phyloP scores from a whole-genome alignment of 306 rosid species.

The Crataegus laevigata region DNA sequence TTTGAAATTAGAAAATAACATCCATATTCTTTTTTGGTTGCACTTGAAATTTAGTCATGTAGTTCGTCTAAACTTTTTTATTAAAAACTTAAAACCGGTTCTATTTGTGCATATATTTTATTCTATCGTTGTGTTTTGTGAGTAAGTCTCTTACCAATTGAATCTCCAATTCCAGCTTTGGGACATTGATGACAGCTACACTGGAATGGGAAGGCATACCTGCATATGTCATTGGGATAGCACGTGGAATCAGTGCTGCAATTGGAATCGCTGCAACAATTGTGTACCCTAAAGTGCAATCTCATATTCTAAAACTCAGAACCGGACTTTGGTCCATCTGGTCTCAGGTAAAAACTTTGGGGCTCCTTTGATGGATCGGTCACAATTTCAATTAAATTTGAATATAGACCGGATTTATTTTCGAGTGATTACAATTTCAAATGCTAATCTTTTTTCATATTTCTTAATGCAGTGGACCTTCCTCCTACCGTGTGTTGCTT shows the following conservation, averaged over 20 bases:
- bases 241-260: slow-evolving; percentile 59
- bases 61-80: too few species aligned
- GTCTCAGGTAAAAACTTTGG: slow-evolving; percentile 55
- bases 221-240: slow-evolving; percentile 64
- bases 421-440: too few species aligned
- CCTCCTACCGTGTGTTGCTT: slow-evolving; percentile 59
- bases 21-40: not conserved
- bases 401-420: not conserved
- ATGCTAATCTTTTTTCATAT: too few species aligned
- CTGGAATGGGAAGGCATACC: slow-evolving; percentile 87
- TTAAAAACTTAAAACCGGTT: too few species aligned
- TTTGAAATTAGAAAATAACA: too few species aligned
- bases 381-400: too few species aligned
- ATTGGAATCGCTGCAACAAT: slow-evolving; percentile 73
- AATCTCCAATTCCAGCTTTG: slow-evolving; percentile 47
- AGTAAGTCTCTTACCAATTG: not conserved
- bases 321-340: slow-evolving; percentile 84
- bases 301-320: slow-evolving; percentile 53
- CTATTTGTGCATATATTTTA: too few species aligned
- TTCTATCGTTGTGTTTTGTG: not conserved
- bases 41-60: not conserved
- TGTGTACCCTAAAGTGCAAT: slow-evolving; percentile 51
- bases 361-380: not conserved
- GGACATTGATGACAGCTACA: slow-evolving; percentile 87
- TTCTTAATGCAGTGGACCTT: slow-evolving; percentile 54